Conservation (phyloP, 2,329 filamentous ascomycete species). For the Fusarium concolor region DNA sequence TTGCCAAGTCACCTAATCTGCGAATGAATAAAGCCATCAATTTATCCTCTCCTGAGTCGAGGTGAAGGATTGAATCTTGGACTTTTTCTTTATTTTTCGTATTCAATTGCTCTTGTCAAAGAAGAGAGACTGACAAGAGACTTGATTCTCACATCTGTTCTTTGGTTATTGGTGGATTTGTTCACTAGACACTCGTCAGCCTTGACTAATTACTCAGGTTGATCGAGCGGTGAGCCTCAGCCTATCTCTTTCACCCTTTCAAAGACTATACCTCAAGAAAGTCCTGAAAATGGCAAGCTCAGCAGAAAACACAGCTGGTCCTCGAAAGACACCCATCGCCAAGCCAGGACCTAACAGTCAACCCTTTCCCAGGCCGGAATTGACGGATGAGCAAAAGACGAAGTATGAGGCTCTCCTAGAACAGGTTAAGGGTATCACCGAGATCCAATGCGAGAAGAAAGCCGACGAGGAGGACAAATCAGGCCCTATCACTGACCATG, state of each 20-base stretch:
- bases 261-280: background rate
- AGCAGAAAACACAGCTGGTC: slow-evolving; percentile 33
- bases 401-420: slow-evolving; percentile 86
- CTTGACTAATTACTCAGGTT: slow-evolving; percentile 22
- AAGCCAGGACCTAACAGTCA: slow-evolving; percentile 67
- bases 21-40: slow-evolving; percentile 12
- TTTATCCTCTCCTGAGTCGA: slow-evolving; percentile 32
- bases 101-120: background rate
- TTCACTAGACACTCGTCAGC: slow-evolving; percentile 2
- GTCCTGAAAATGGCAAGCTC: slow-evolving; percentile 37
- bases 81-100: background rate
- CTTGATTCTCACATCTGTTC: background rate
- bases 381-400: slow-evolving; percentile 80
- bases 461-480: slow-evolving; percentile 61
- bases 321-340: slow-evolving; percentile 67
- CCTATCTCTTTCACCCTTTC: slow-evolving; percentile 8
- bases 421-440: slow-evolving; percentile 76
- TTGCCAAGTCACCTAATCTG: slow-evolving; percentile 28
- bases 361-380: slow-evolving; percentile 65
- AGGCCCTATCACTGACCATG: slow-evolving; percentile 78
- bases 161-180: background rate
- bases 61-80: slow-evolving; percentile 5
- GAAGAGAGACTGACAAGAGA: background rate
- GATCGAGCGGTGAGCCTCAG: slow-evolving; percentile 38
- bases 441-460: slow-evolving; percentile 65